These are phyloP conservation scores for Herpomyces periplanetae DNA, from an alignment of 2,329 filamentous ascomycete genomes.

Conservation along the genomic window DNA sequence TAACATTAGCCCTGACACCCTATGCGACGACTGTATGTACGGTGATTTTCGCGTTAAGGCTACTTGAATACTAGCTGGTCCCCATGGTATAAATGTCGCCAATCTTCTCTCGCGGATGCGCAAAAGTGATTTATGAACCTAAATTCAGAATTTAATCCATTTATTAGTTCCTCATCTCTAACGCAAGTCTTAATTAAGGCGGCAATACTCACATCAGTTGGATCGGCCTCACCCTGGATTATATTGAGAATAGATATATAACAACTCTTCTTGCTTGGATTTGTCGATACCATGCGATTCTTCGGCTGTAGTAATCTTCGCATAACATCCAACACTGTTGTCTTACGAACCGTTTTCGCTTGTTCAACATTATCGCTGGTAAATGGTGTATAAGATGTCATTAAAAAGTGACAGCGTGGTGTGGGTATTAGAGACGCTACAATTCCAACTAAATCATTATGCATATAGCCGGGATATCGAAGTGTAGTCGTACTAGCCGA, in stretches of 20 bases:
- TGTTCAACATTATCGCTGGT: constrained; percentile 84
- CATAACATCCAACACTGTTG: constrained; percentile 92
- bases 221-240: constrained; percentile 90
- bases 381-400: constrained; percentile 93
- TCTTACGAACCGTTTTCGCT: constrained; percentile 89
- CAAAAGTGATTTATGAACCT: constrained; percentile 77
- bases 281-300: constrained; percentile 93
- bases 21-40: constrained; percentile 68
- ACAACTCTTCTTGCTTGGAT: constrained; percentile 80
- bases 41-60: constrained; percentile 84
- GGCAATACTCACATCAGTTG: constrained; percentile 25
- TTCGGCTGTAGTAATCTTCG: constrained; percentile 73
- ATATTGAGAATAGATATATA: constrained; percentile 98
- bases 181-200: not conserved
- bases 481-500: constrained; percentile 86
- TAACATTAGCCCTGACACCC: constrained; percentile 82
- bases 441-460: constrained; percentile 92
- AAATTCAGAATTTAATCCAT: no score
- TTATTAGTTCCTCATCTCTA: no score
- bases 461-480: constrained; percentile 94
- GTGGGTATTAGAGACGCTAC: constrained; percentile 82
- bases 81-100: constrained; percentile 93
- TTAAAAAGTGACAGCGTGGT: constrained; percentile 82
- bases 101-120: constrained; percentile 74
- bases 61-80: constrained; percentile 84